Evolutionary conservation across 352 stramenopile genomes (phyloP).

Genomic region (Detonula confervacea): DNA sequence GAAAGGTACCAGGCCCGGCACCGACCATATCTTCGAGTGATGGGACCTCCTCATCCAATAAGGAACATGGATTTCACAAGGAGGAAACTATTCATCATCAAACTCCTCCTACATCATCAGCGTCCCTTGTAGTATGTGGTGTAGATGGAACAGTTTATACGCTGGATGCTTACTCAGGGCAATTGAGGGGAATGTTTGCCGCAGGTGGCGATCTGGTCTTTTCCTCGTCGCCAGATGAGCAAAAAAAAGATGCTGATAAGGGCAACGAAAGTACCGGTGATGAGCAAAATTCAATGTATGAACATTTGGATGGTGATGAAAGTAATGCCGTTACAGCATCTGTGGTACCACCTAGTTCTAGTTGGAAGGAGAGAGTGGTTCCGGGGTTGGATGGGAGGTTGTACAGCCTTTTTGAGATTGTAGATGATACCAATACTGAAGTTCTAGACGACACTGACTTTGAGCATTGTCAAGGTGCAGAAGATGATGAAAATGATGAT

Average conservation of each 20-base stretch:
- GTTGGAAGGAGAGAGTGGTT: slow-evolving; percentile 66
- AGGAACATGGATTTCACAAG: slow-evolving; percentile 7
- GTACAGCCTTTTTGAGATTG: slow-evolving; percentile 57
- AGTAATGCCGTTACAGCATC: slow-evolving; percentile 26
- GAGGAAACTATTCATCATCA: slow-evolving; percentile 10
- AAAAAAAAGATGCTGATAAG: neutral
- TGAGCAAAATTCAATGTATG: slow-evolving; percentile 24
- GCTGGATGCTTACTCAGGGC: slow-evolving; percentile 62
- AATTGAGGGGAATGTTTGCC: slow-evolving; percentile 60
- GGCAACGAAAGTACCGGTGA: slow-evolving; percentile 1
- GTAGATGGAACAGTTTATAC: slow-evolving; percentile 69
- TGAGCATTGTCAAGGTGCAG: slow-evolving; percentile 13
- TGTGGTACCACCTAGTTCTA: slow-evolving; percentile 2
- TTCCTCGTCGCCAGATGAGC: slow-evolving; percentile 26
- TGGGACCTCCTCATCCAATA: neutral
- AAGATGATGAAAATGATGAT: slow-evolving; percentile 23
- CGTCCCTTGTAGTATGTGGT: slow-evolving; percentile 61
- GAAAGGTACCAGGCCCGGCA: neutral
- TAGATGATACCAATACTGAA: slow-evolving; percentile 14
- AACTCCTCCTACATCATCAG: slow-evolving; percentile 26
- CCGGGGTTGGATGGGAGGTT: slow-evolving; percentile 80
- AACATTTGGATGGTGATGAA: slow-evolving; percentile 19
- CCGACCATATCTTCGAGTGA: slow-evolving; percentile 1
- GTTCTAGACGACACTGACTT: slow-evolving; percentile 6
- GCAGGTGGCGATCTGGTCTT: slow-evolving; percentile 56